These are phyloP conservation scores for Stramenopiles sp. DNA, from an alignment of 352 stramenopile species.

Conservation along the genomic window DNA sequence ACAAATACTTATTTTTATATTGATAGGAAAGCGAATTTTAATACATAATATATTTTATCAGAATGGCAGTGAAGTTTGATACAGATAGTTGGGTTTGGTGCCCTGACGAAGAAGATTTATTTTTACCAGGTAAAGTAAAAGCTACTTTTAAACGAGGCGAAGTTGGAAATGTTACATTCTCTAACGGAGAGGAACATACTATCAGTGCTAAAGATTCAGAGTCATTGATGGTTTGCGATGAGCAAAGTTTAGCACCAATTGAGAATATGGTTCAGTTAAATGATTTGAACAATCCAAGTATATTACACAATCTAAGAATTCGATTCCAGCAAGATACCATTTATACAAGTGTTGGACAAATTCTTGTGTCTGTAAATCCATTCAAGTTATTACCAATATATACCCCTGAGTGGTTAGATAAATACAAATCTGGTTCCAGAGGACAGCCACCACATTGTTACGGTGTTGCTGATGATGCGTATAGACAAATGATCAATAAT, in stretches of 20 bases:
- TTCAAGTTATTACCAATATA: constrained; percentile 32
- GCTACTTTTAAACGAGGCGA: background rate
- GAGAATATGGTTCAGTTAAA: constrained; percentile 1
- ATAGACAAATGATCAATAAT: constrained; percentile 14
- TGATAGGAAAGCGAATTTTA: too few relatives aligned
- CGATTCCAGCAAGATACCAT: constrained; percentile 28
- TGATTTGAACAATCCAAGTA: background rate
- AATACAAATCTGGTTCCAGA: constrained; percentile 10
- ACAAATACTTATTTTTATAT: too few relatives aligned
- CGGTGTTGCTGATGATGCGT: constrained; percentile 62
- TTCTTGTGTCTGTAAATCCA: constrained; percentile 71
- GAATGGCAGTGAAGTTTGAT: background rate
- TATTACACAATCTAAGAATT: background rate
- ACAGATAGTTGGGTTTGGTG: constrained; percentile 6
- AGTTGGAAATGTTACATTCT: constrained; percentile 9
- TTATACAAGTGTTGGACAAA: constrained; percentile 74
- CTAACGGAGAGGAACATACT: background rate
- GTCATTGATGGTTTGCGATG: constrained; percentile 9
- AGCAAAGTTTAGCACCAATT: background rate
- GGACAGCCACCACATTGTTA: constrained; percentile 56
- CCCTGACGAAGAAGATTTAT: constrained; percentile 4
- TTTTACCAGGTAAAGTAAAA: background rate
- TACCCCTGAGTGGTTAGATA: background rate
- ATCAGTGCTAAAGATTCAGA: background rate
- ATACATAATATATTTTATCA: too few relatives aligned